Evolutionary conservation across 768 basidiomycete species (phyloP), one percentile per base, ranked within the genome.

Genomic region (Agaricus blazei): DNA sequence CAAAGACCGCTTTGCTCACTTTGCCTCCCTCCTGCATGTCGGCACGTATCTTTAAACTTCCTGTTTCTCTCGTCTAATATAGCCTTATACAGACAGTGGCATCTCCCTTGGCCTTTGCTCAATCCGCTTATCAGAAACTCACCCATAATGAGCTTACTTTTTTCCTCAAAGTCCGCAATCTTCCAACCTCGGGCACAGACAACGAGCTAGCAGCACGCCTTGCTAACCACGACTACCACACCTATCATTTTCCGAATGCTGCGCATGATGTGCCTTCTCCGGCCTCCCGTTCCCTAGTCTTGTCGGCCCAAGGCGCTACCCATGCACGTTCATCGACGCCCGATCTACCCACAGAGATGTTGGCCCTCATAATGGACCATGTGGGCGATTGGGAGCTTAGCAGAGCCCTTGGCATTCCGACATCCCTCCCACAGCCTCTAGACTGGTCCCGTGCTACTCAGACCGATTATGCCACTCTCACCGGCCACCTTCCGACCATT

Each of bases 341-440:
- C 31, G 84, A 87, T 66, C 77, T 93, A 34, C 90, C 90, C 0
- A 74, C 85, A 52, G 90, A 93, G 66, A 78, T 93, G 40, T 68
- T 92, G 27, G 84, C 86, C 9, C 80, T 87, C 48, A 90, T 92
- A 57, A 68, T 92, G 68, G 87, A 92, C 56, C 81, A 87, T 60
- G 67, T 90, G 8, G 88, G 86, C 12, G 86, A 91, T 66, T 95
- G 91, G 90, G 88, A 93, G 62, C 82, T 95, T 8, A 75, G 85
- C 11, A 85, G 82, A 57, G 85, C 92, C 12, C 81, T 93, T 36
- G 83, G 85, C 19, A 72, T 93, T 1, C 87, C 85, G 9, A 89
- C 89, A 4, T 82, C 82, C 8, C 67, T 93, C 0, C 68, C 80
- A 4, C 77, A 74, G 27, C 90, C 90, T 9, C 68, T 73, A 4